Percentiles rank a stretch among this genome's conserved stretches.
Conservation (phyloP, 2,329 filamentous ascomycete genomes). For the Pyrenophora seminiperda region DNA sequence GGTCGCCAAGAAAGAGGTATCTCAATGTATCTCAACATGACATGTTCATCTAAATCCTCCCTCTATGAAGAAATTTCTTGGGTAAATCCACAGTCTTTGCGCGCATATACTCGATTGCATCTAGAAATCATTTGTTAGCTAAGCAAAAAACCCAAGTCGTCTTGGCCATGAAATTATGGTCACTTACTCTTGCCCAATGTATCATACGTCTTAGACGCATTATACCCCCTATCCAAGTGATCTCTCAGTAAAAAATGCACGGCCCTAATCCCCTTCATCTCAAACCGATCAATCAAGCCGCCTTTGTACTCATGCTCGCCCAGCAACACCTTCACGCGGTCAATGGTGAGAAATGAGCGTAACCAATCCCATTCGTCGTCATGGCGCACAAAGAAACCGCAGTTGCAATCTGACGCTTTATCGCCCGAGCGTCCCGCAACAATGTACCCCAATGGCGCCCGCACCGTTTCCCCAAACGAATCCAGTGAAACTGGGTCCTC, state of each 20-base stretch:
- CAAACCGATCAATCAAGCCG: constrained; percentile 14
- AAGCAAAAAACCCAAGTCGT: too few relatives aligned
- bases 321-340: constrained; percentile 34
- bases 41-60: constrained; percentile 8
- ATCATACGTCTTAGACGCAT: constrained; percentile 7
- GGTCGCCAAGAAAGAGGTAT: too few relatives aligned
- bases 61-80: constrained; percentile 21
- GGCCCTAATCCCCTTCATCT: constrained; percentile 7
- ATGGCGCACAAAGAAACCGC: constrained; percentile 45
- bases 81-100: constrained; percentile 25
- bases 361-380: constrained; percentile 44
- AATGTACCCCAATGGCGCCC: constrained; percentile 51
- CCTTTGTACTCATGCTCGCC: constrained; percentile 37
- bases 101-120: constrained; percentile 28
- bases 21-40: too few relatives aligned
- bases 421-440: constrained; percentile 52
- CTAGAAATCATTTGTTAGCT: constrained; percentile 6
- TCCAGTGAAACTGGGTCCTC: constrained; percentile 11
- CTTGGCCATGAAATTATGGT: too few relatives aligned
- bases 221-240: constrained; percentile 50
- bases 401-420: constrained; percentile 46
- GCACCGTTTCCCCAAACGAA: constrained; percentile 30
- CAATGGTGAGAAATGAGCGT: constrained; percentile 31
- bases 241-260: constrained; percentile 53
- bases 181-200: constrained; percentile 19